Evolutionary conservation across 148 eudicot genomes (phyloP).

Genomic region (Vaccinium macrocarpon): DNA sequence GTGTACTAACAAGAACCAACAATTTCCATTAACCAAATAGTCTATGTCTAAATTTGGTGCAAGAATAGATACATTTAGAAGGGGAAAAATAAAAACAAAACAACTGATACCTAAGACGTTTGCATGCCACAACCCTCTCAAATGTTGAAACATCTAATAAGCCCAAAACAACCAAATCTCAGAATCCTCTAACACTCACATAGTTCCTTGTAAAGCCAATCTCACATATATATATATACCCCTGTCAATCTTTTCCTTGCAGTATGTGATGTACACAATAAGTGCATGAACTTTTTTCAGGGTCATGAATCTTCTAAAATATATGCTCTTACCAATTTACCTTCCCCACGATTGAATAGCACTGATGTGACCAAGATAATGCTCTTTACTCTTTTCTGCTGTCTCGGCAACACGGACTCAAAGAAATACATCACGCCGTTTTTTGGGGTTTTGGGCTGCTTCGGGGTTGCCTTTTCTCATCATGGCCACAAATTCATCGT

Average conservation of each 20-base stretch:
- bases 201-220: neutral
- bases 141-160: neutral
- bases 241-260: neutral
- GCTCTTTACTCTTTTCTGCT: neutral
- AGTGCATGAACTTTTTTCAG: neutral
- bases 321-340: neutral
- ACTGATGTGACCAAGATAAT: neutral
- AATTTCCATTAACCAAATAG: neutral
- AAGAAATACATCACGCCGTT: constrained; percentile 27
- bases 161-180: neutral
- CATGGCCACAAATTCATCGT: constrained; percentile 82
- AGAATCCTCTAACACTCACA: neutral
- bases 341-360: neutral
- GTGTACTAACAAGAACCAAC: neutral
- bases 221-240: neutral
- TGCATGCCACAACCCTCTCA: neutral
- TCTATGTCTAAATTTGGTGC: neutral
- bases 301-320: neutral
- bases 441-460: constrained; percentile 34
- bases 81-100: neutral
- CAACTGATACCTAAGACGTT: constrained; percentile 13
- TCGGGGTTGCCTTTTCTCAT: constrained; percentile 73
- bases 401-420: neutral
- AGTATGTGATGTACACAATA: neutral
- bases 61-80: neutral